A percentile compares a stretch with the other conserved stretches of the same genome.
Evolutionary conservation across 208 protist species (phyloP).

Genomic region (Leishmania tarentolae): DNA sequence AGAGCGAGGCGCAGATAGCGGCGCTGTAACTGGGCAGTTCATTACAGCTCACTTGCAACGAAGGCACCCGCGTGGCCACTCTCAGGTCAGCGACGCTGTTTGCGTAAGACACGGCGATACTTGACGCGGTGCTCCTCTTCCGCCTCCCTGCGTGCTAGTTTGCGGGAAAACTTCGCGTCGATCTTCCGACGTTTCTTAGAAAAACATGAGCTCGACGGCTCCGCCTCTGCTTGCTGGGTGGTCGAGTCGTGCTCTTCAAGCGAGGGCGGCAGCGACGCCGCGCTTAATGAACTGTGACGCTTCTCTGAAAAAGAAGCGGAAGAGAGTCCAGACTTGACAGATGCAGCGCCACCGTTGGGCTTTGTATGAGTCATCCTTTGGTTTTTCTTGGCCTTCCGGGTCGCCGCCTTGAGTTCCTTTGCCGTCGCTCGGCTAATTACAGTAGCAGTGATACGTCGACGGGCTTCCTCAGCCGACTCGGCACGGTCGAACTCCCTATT

Average conservation of each 20-base stretch:
- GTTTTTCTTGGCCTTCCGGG: slow-evolving; percentile 26
- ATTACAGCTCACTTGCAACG: not conserved
- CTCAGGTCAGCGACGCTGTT: slow-evolving; percentile 12
- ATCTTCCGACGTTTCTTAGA: slow-evolving; percentile 35
- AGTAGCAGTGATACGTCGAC: slow-evolving; percentile 57
- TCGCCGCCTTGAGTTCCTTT: slow-evolving; percentile 54
- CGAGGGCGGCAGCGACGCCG: not conserved
- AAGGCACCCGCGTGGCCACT: not conserved
- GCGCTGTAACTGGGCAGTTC: not conserved
- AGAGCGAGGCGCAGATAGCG: not conserved
- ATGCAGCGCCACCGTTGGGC: not conserved
- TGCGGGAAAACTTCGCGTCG: slow-evolving; percentile 39
- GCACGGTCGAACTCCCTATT: slow-evolving; percentile 28
- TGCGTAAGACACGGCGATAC: slow-evolving; percentile 31
- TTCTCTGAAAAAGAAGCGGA: not conserved
- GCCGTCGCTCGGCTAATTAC: slow-evolving; percentile 64
- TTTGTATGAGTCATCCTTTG: slow-evolving; percentile 17
- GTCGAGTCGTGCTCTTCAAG: not conserved
- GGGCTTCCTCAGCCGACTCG: slow-evolving; percentile 49
- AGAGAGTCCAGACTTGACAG: not conserved
- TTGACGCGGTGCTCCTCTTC: slow-evolving; percentile 31
- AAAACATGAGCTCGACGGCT: not conserved
- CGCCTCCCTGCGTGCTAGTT: slow-evolving; percentile 38
- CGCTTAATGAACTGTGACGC: not conserved
- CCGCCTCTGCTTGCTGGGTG: not conserved